These are phyloP conservation scores for Solanum tarapatanum DNA, from an alignment of 257 asterid genomes.

Conservation along the genomic window DNA sequence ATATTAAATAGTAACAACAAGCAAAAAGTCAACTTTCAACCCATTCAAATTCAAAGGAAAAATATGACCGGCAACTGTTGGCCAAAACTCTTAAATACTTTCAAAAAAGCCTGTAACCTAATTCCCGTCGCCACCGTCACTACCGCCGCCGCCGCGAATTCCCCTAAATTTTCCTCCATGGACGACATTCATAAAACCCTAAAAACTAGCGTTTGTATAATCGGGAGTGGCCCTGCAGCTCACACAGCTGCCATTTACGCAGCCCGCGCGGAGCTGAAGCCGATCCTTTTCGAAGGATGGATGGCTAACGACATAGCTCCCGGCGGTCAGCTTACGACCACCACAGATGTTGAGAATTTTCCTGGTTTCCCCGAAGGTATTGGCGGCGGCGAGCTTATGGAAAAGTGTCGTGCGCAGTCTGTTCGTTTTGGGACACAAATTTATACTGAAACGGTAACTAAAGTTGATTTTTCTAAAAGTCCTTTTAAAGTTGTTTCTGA, in stretches of 20 bases:
- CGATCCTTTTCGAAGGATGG: constrained; percentile 89
- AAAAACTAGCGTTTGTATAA: constrained; percentile 71
- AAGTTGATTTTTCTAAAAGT: constrained; percentile 45
- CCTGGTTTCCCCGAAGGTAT: constrained; percentile 91
- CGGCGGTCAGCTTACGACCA: constrained; percentile 93
- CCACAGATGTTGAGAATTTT: constrained; percentile 88
- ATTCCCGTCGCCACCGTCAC: constrained; percentile 30
- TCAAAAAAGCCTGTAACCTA: constrained; percentile 37
- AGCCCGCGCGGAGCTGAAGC: constrained; percentile 85
- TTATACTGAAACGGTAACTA: constrained; percentile 61
- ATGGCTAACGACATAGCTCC: constrained; percentile 98
- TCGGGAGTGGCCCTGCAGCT: constrained; percentile 98
- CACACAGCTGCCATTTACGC: constrained; percentile 98
- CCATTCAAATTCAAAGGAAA: neutral
- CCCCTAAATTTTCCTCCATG: constrained; percentile 36
- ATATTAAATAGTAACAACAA: neutral
- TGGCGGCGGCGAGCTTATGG: constrained; percentile 64
- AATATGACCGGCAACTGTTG: constrained; percentile 28
- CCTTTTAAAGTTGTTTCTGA: constrained; percentile 58
- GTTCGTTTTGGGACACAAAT: constrained; percentile 54
- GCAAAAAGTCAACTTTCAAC: neutral
- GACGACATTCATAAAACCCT: constrained; percentile 30
- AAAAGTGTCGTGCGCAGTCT: constrained; percentile 55
- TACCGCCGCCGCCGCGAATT: constrained; percentile 1
- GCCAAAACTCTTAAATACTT: constrained; percentile 22